Base-by-base conservation (phyloP, 2,329 filamentous ascomycete genomes). In the Allantophomopsis cytisporea region DNA sequence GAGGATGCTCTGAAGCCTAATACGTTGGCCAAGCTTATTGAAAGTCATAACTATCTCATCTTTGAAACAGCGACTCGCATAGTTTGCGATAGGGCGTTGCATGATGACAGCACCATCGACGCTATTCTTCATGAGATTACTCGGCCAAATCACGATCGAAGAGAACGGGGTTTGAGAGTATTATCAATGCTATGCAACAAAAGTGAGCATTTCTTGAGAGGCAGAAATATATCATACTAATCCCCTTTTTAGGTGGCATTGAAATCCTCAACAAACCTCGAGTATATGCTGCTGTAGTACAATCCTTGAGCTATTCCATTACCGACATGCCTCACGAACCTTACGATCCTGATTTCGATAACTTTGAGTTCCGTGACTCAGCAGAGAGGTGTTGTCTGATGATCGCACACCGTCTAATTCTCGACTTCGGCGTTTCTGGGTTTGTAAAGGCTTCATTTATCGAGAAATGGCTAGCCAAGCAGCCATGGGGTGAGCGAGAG, bases 41-140 rank as follows among this genome's bases (percentile, higher is more conserved):
- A 71, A 38, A 82, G 82, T 55, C 80, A 80, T 43, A 89, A 79
- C 56, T 79, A 74, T 51, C 72, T 80, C 15, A 80, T 88, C 45
- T 69, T 78, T 47, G 78, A 83, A 43, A 79, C 81, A 41, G 74
- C 78, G 10, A 67, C 68, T 44, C 72, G 69, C 48, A 76, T 74
- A 17, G 60, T 75, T 4, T 70, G 65, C 50, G 69, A 73, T 42
- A 60, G 68, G 18, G 67, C 69, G 2, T 66, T 79, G 16, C 73
- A 85, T 46, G 76, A 82, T 49, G 51, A 60, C 6, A 55, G 62
- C 10, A 64, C 66, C 2, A 61, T 76, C 3, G 56, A 68, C 37
- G 50, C 59, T 32, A 54, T 81, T 30, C 64, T 80, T 11, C 66
- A 66, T 53, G 71, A 73, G 30, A 74, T 80, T 43, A 74, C 73